These are phyloP conservation scores for Gypsophila paniculata DNA, from an alignment of 179 eudicot species.

Conservation along the genomic window DNA sequence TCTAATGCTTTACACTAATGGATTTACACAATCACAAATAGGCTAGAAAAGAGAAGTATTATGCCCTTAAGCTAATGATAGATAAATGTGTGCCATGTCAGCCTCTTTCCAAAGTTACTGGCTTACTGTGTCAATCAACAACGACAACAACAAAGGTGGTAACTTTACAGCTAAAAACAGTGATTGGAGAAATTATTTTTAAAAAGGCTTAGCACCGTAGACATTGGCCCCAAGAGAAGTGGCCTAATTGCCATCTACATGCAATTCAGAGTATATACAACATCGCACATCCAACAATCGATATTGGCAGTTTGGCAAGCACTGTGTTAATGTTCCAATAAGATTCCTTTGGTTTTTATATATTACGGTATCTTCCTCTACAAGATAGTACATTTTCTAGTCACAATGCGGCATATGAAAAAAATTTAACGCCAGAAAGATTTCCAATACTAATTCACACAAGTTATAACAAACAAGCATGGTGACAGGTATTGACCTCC, in stretches of 20 bases:
- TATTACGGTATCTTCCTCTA: not conserved
- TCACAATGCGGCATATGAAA: not conserved
- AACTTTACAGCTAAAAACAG: not conserved
- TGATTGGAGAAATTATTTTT: not conserved
- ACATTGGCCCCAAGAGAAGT: not conserved
- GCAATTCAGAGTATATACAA: slow-evolving; percentile 4
- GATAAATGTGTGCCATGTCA: not conserved
- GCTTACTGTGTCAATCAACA: no score
- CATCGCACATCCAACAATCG: not conserved
- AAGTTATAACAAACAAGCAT: slow-evolving; percentile 13
- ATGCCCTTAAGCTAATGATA: not conserved
- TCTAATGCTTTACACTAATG: not conserved
- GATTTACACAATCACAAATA: slow-evolving; percentile 5
- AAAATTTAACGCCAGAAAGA: not conserved
- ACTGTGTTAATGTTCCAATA: slow-evolving; percentile 3
- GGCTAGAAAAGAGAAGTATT: not conserved
- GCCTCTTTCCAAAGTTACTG: not conserved
- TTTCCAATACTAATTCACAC: not conserved
- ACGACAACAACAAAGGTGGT: not conserved
- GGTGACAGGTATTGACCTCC: slow-evolving; percentile 51
- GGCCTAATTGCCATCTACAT: not conserved
- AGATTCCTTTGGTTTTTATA: not conserved
- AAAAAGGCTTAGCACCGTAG: not conserved
- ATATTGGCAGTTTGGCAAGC: not conserved
- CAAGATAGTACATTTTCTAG: not conserved